Evolutionary conservation across 1,284 basidiomycete genomes (phyloP).

Genomic region (Mycena citricolor): DNA sequence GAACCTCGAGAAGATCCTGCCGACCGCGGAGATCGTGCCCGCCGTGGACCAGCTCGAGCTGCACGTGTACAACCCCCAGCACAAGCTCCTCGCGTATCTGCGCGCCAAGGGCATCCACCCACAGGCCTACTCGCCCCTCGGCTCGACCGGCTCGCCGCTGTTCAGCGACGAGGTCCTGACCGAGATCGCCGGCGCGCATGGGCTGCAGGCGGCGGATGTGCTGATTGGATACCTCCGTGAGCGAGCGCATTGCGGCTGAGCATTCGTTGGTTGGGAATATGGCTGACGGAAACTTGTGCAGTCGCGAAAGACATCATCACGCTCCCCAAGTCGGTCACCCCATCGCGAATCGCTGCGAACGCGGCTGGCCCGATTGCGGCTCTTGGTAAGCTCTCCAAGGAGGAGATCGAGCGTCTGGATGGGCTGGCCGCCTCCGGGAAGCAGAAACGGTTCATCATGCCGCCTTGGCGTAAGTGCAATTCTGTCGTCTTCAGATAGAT

Average conservation of each 20-base stretch:
- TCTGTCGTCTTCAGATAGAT: constrained; percentile 3
- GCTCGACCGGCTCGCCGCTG: constrained; percentile 72
- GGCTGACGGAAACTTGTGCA: constrained; percentile 30
- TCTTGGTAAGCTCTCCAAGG: constrained; percentile 49
- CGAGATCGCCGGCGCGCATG: constrained; percentile 65
- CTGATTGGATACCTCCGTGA: constrained; percentile 68
- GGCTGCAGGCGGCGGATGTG: constrained; percentile 59
- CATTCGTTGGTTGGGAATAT: constrained; percentile 54
- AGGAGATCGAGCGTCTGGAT: constrained; percentile 66
- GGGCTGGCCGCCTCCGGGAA: constrained; percentile 69
- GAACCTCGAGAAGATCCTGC: constrained; percentile 62
- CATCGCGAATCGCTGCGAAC: constrained; percentile 72
- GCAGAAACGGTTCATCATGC: constrained; percentile 65
- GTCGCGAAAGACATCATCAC: constrained; percentile 66
- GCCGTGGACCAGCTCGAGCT: constrained; percentile 66
- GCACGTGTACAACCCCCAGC: constrained; percentile 78
- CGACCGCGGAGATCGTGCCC: constrained; percentile 56
- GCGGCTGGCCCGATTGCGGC: constrained; percentile 52
- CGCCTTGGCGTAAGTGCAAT: constrained; percentile 59
- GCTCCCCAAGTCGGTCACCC: constrained; percentile 78
- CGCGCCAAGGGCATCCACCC: constrained; percentile 69
- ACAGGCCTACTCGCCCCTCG: constrained; percentile 85
- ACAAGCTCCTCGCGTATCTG: constrained; percentile 68
- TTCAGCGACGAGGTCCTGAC: constrained; percentile 64
- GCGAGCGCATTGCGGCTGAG: constrained; percentile 29